phyloP scores from a whole-genome alignment of 2,329 filamentous ascomycete species.

The Whalleya microplaca region DNA sequence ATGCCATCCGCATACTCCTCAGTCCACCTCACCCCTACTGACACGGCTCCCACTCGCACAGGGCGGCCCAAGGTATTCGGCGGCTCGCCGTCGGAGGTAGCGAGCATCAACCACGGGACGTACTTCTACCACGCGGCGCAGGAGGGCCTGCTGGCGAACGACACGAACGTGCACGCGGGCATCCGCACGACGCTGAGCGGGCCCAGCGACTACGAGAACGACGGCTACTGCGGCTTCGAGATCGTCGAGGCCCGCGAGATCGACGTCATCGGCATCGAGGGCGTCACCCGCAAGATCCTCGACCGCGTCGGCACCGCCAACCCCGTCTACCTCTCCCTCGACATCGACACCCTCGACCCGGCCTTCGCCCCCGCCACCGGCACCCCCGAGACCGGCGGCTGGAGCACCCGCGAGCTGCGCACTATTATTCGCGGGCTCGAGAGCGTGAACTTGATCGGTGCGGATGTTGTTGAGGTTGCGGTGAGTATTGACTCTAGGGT shows the following conservation, averaged over 20 bases:
- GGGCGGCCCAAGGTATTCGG: slow-evolving; percentile 89
- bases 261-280: slow-evolving; percentile 59
- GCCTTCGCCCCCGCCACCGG: slow-evolving; percentile 78
- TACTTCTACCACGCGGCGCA: slow-evolving; percentile 85
- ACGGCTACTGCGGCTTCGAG: slow-evolving; percentile 82
- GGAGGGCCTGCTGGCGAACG: slow-evolving; percentile 78
- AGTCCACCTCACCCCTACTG: not conserved
- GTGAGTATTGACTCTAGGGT: slow-evolving; percentile 34
- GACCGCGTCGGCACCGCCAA: slow-evolving; percentile 74
- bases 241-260: slow-evolving; percentile 73
- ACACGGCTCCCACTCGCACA: slow-evolving; percentile 43
- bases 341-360: slow-evolving; percentile 88
- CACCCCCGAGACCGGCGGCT: slow-evolving; percentile 76
- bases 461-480: slow-evolving; percentile 75
- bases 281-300: slow-evolving; percentile 78
- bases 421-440: slow-evolving; percentile 73
- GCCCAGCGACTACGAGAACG: slow-evolving; percentile 80
- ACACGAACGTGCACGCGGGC: slow-evolving; percentile 85
- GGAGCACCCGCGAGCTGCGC: slow-evolving; percentile 73
- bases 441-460: slow-evolving; percentile 68
- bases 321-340: slow-evolving; percentile 81
- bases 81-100: slow-evolving; percentile 74
- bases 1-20: slow-evolving; percentile 35
- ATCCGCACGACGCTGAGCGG: slow-evolving; percentile 83
- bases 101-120: slow-evolving; percentile 83